phyloP scores from a whole-genome alignment of 2,329 filamentous ascomycete genomes.

The Colletotrichum neosansevieriae region DNA sequence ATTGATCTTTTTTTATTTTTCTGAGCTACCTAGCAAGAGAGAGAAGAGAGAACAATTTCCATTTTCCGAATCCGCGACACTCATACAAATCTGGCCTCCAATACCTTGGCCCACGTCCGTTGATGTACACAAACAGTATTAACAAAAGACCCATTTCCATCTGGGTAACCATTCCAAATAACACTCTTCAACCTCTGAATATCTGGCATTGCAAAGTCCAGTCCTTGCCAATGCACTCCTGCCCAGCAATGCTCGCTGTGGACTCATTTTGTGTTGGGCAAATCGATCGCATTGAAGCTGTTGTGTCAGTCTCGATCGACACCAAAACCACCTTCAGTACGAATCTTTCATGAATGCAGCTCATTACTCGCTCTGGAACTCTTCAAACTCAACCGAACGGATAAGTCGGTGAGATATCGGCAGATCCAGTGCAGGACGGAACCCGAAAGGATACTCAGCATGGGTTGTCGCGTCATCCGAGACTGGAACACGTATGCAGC shows the following conservation, averaged over 20 bases:
- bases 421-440: slow-evolving; percentile 8
- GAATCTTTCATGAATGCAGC: neutral
- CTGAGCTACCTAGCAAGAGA: neutral
- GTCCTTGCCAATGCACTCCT: no score
- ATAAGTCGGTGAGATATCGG: slow-evolving; percentile 9
- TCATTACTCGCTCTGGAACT: slow-evolving; percentile 18
- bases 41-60: neutral
- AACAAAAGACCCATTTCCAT: neutral
- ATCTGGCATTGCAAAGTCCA: no score
- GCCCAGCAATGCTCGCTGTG: neutral
- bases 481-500: slow-evolving; percentile 9
- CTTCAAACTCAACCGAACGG: slow-evolving; percentile 26
- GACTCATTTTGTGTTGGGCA: neutral
- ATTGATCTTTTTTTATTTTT: slow-evolving; percentile 27
- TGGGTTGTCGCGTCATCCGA: neutral
- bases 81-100: slow-evolving; percentile 6
- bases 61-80: neutral
- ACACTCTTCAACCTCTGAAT: neutral
- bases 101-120: neutral
- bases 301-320: no score
- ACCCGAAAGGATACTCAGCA: slow-evolving; percentile 6
- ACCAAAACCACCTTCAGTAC: neutral
- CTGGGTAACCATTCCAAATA: neutral
- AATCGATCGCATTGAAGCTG: neutral
- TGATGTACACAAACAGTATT: slow-evolving; percentile 17